Conservation (phyloP, 148 eudicot species). For the Silene latifolia region DNA sequence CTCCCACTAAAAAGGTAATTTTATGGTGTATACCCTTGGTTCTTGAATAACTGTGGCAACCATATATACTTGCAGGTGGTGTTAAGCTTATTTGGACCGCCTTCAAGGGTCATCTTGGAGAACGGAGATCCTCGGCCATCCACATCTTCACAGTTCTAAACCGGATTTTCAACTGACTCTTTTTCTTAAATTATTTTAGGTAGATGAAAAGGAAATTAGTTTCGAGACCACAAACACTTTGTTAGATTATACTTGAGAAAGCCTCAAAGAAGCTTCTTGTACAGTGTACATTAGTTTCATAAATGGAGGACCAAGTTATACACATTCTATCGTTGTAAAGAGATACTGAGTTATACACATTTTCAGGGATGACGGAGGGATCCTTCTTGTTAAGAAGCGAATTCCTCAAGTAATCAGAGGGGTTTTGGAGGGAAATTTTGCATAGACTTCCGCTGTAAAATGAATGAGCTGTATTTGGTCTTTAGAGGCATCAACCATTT, state of each 20-base stretch:
- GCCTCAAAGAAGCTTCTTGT: slow-evolving; percentile 20
- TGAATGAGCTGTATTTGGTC: too few relatives aligned
- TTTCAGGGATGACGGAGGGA: not conserved
- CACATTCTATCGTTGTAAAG: not conserved
- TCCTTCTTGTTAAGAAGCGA: not conserved
- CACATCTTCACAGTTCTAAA: slow-evolving; percentile 43
- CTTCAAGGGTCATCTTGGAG: slow-evolving; percentile 58
- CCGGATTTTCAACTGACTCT: slow-evolving; percentile 16
- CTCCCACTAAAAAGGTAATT: too few relatives aligned
- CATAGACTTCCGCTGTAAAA: not conserved
- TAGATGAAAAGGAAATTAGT: slow-evolving; percentile 13
- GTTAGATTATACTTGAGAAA: slow-evolving; percentile 15
- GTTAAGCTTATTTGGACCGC: slow-evolving; percentile 84
- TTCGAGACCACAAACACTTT: slow-evolving; percentile 20
- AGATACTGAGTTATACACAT: not conserved
- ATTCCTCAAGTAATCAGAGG: not conserved
- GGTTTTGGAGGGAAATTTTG: not conserved
- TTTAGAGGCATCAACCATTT: too few relatives aligned
- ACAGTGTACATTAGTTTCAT: slow-evolving; percentile 21
- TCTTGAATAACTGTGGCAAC: not conserved
- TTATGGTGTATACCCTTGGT: too few relatives aligned
- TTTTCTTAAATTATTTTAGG: slow-evolving; percentile 5
- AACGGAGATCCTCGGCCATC: slow-evolving; percentile 63
- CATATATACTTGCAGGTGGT: slow-evolving; percentile 55
- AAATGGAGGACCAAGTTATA: slow-evolving; percentile 6